phyloP scores from a whole-genome alignment of 2,329 filamentous ascomycete genomes.

The Sarocladium oryzae region DNA sequence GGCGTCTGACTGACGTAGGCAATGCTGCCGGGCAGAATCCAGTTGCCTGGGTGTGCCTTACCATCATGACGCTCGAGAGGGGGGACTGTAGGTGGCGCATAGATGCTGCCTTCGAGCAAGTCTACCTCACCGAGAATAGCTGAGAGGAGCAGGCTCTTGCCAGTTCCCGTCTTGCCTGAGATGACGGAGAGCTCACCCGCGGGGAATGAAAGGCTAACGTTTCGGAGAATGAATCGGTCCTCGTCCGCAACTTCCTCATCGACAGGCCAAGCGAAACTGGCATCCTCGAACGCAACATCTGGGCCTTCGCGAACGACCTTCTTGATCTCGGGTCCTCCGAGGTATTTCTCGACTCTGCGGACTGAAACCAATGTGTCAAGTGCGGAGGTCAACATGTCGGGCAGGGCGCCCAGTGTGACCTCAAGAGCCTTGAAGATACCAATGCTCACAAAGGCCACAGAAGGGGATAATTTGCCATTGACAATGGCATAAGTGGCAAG shows the following conservation, averaged over 20 bases:
- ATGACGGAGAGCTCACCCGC: slow-evolving; percentile 64
- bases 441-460: slow-evolving; percentile 73
- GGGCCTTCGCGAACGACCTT: slow-evolving; percentile 47
- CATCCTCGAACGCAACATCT: slow-evolving; percentile 58
- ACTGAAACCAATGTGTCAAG: slow-evolving; percentile 70
- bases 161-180: slow-evolving; percentile 70
- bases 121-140: slow-evolving; percentile 72
- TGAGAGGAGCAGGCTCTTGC: slow-evolving; percentile 69
- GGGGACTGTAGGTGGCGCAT: slow-evolving; percentile 43
- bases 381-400: slow-evolving; percentile 63
- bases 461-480: slow-evolving; percentile 58
- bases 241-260: slow-evolving; percentile 54
- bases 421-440: slow-evolving; percentile 71
- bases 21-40: slow-evolving; percentile 63
- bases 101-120: slow-evolving; percentile 55
- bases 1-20: slow-evolving; percentile 75
- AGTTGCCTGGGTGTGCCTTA: slow-evolving; percentile 56
- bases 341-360: slow-evolving; percentile 64
- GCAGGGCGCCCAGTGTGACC: slow-evolving; percentile 61
- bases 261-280: slow-evolving; percentile 68
- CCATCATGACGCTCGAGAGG: slow-evolving; percentile 51
- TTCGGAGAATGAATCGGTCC: slow-evolving; percentile 57
- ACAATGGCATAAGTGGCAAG: slow-evolving; percentile 61
- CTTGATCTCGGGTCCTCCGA: slow-evolving; percentile 59
- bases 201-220: slow-evolving; percentile 62